These are phyloP conservation scores for Hypoxylon sp. DNA, from an alignment of 2,329 filamentous ascomycete genomes.

Conservation along the genomic window DNA sequence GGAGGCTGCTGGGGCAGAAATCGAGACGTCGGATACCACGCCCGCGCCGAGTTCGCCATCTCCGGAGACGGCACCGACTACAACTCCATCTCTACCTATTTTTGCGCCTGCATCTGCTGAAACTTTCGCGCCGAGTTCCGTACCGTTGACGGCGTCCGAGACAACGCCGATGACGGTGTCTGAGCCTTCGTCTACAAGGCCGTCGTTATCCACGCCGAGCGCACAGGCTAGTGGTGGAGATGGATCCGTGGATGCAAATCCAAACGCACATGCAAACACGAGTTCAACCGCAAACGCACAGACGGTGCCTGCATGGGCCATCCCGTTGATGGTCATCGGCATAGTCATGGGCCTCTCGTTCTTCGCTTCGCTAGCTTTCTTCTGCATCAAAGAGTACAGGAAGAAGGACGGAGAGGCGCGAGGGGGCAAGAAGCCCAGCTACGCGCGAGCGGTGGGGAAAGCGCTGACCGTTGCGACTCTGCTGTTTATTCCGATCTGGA, in stretches of 20 bases:
- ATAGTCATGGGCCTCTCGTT: slow-evolving; percentile 16
- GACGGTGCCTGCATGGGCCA: slow-evolving; percentile 20
- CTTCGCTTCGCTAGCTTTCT: slow-evolving; percentile 6
- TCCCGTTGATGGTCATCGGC: slow-evolving; percentile 25
- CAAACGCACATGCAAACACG: background rate
- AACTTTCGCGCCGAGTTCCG: no score
- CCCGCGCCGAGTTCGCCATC: background rate
- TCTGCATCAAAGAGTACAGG: slow-evolving; percentile 9
- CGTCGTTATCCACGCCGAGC: background rate
- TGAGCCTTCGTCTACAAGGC: background rate
- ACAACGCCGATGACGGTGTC: no score
- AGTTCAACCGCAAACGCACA: background rate
- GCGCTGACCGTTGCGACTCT: slow-evolving; percentile 24
- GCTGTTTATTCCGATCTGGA: slow-evolving; percentile 17
- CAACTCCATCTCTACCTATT: background rate
- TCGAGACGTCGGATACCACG: background rate
- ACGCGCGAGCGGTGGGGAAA: background rate
- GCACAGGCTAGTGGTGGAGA: background rate
- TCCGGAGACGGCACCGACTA: background rate
- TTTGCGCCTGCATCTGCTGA: background rate
- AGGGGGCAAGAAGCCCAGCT: background rate
- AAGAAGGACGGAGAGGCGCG: slow-evolving; percentile 1
- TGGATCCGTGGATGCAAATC: background rate
- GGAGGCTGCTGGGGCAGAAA: background rate
- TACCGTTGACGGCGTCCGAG: no score